Conservation (phyloP, 2,329 filamentous ascomycete genomes). For the Madurella mycetomatis region DNA sequence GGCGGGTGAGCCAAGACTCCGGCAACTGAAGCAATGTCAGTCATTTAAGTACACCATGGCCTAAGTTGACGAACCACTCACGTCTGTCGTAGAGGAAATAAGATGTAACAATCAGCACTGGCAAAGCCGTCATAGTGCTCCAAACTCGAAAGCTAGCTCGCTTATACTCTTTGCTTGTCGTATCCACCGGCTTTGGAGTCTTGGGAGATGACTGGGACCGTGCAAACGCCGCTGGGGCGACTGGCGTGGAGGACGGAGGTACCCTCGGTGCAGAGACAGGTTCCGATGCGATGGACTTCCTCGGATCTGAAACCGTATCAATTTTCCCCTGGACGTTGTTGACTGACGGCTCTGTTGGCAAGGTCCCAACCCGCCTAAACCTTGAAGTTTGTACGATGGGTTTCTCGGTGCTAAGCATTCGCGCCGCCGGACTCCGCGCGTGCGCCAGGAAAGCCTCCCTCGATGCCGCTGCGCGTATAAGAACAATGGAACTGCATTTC, state of each 20-base stretch:
- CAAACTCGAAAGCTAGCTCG: constrained; percentile 43
- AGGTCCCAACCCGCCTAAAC: background rate
- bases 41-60: background rate
- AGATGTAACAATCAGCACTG: constrained; percentile 51
- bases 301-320: background rate
- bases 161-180: constrained; percentile 40
- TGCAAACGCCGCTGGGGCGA: background rate
- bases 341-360: background rate
- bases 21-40: constrained; percentile 8
- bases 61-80: constrained; percentile 30
- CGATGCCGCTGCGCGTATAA: too few relatives aligned
- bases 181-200: constrained; percentile 26
- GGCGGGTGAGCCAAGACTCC: too few relatives aligned
- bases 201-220: background rate
- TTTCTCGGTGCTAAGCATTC: background rate
- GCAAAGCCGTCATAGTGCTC: constrained; percentile 47
- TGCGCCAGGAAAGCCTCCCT: background rate
- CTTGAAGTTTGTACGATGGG: background rate
- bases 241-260: background rate
- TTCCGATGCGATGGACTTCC: background rate
- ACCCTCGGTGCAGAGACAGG: background rate
- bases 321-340: background rate
- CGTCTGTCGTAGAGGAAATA: constrained; percentile 50
- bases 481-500: too few relatives aligned
- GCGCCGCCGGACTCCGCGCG: too few relatives aligned